Base-by-base conservation (phyloP, 345 rosid species). In the Aegle marmelos region DNA sequence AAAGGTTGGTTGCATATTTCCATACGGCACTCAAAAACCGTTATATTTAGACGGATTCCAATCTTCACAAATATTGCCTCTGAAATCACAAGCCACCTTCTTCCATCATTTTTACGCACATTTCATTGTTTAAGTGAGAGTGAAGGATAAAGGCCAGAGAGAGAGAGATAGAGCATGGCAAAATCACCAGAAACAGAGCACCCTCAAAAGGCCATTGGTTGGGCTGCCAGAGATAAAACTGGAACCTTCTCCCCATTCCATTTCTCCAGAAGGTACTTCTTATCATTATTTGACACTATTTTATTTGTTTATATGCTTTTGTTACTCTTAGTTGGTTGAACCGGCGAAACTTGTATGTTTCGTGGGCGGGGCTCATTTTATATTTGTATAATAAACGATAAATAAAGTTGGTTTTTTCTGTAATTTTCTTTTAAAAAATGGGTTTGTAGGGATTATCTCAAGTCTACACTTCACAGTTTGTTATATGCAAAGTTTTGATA, bases 141-240 rank as follows among this genome's bases (percentile, higher is more conserved):
- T 25, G 19, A 36, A 24, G 34, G 50, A 78, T 37, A 78, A 31
- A 56, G 22, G 22, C 19, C 57, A 39, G 45, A 39, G 13, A 9
- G 37, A 33, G 22, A 59, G 50, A 63, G 64, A 54, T 58, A 27
- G 45, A 65, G n/a, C 81, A 91, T 89, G 93, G 90, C 90, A 5
- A 90, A 85, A 85, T 83, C 93, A 30, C 82, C 90, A 33, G 96
- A 80, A 70, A 82, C 83, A 71, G 92, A 92, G 75, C 91, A 88
- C 77, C 94, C 93, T 11, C 87, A 85, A 5, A 91, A 91, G 83
- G 90, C 83, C 48, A 76, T 89, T 80, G 98, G 98, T 50, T 93
- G 94, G 93, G 98, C 95, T 67, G 97, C 98, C 31, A 85, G 68
- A 24, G 98, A 93, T 50, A 79, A 37, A 28, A 89, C 97, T 58